Evolutionary conservation across 2,329 filamentous ascomycete species (phyloP).

Genomic region (Scedosporium boydii): DNA sequence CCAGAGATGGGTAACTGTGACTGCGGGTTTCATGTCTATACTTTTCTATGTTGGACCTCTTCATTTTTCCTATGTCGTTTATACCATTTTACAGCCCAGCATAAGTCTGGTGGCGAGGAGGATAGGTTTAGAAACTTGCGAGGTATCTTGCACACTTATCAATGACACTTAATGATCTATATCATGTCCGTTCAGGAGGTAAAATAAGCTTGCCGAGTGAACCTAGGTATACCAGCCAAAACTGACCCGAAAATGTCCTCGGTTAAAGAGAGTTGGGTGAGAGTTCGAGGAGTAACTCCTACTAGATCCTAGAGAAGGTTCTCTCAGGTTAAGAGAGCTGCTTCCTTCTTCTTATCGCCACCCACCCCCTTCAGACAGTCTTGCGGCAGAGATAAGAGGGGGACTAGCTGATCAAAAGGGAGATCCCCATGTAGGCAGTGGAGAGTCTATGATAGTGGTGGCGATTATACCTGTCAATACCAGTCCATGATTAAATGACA

Average conservation of each 20-base stretch:
- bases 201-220: too few relatives aligned
- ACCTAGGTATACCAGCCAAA: too few relatives aligned
- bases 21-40: conserved; percentile 14
- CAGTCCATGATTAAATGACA: too few relatives aligned
- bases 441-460: too few relatives aligned
- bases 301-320: not conserved
- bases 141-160: not conserved
- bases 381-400: too few relatives aligned
- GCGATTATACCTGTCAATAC: too few relatives aligned
- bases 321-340: too few relatives aligned
- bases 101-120: not conserved
- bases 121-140: not conserved
- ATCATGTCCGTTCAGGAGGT: too few relatives aligned
- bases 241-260: too few relatives aligned
- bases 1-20: not conserved
- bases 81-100: conserved; percentile 4
- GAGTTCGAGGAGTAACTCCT: not conserved
- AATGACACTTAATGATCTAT: not conserved
- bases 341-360: not conserved
- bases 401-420: too few relatives aligned
- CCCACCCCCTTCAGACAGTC: not conserved
- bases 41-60: conserved; percentile 11
- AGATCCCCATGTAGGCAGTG: too few relatives aligned
- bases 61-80: conserved; percentile 5
- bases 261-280: not conserved